Evolutionary conservation across 768 basidiomycete species (phyloP), one percentile per base, ranked within the genome.

Genomic region (Suillus clintonianus): DNA sequence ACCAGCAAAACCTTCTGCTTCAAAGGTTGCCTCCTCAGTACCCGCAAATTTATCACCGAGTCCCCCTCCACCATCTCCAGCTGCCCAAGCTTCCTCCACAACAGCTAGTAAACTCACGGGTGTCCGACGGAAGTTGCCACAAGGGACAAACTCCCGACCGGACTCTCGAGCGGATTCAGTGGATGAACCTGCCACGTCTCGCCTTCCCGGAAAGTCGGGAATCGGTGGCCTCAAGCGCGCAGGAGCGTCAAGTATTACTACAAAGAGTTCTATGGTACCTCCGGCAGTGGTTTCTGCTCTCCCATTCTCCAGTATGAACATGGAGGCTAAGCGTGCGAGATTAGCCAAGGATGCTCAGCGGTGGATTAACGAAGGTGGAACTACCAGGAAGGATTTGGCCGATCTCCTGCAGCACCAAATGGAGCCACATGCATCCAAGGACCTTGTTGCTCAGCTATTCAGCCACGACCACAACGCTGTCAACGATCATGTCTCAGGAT

Each of bases 401-500:
- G 97, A 98, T 47, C 78, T 89, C 14, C 80, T 99, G 55, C 91
- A 94, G 69, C 86, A 83, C 66, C 97, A 99, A 76, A 98, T 99
- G 95, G 95, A 96, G 68, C 83, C 88, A 10, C 85, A 91, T 70
- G 82, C 86, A 7, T 90, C 91, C 4, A 88, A 89, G 65, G 91
- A 95, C 2, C 77, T 99, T 3, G 75, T 91, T 14, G 76, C 85
- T 5, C 86, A 86, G 34, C 81, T 99, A 34, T 99, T 98, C 80
- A 98, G 97, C 71, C 92, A 91, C 64, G 97, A 97, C 69, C 97
- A 98, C 74, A 93, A 91, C 67, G 94, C 95, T 7, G 90, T 98
- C 67, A 96, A 94, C 69, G 97, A 99, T 73, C 89, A 92, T 70
- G 83, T 97, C 60, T 80, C 81, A n/a, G 97, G 92, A 7, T 76